Conservation (phyloP, 495 filamentous ascomycete genomes). For the Paragyromitra xinjiangensis region DNA sequence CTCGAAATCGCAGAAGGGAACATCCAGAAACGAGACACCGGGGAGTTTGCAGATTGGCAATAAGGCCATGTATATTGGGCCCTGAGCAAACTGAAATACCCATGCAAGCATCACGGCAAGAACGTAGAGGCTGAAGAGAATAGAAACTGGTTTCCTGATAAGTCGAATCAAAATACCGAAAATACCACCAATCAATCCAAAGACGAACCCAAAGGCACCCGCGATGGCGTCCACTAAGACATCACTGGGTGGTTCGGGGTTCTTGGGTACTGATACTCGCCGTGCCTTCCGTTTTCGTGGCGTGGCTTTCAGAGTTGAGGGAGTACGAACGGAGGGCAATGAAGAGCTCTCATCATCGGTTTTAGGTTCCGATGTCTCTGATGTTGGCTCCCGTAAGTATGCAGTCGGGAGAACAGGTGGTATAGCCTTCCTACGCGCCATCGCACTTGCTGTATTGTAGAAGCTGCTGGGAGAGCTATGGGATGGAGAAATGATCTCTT, state of each 20-base stretch:
- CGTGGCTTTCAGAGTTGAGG: slow-evolving; percentile 19
- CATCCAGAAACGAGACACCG: slow-evolving; percentile 65
- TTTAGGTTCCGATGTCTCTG: background rate
- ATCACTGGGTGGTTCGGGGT: background rate
- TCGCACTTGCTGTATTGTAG: slow-evolving; percentile 2
- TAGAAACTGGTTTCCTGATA: slow-evolving; percentile 13
- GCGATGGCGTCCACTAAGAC: background rate
- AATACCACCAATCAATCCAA: slow-evolving; percentile 20
- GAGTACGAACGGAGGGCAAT: background rate
- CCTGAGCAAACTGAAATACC: slow-evolving; percentile 16
- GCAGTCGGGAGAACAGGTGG: background rate
- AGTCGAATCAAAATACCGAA: slow-evolving; percentile 6
- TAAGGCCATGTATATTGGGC: slow-evolving; percentile 54
- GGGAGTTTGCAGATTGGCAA: slow-evolving; percentile 73
- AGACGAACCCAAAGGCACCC: background rate
- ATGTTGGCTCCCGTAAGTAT: background rate
- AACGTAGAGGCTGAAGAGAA: slow-evolving; percentile 31
- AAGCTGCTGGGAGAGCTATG: background rate
- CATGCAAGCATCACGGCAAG: slow-evolving; percentile 10
- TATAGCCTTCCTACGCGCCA: slow-evolving; percentile 29
- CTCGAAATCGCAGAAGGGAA: slow-evolving; percentile 68
- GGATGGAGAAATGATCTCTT: background rate
- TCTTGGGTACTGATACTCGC: background rate
- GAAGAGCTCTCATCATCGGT: background rate
- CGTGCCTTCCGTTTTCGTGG: slow-evolving; percentile 26